Percentiles rank a stretch among this genome's conserved stretches.
phyloP scores from a whole-genome alignment of 306 rosid genomes.

The Fragaria ananassa region DNA sequence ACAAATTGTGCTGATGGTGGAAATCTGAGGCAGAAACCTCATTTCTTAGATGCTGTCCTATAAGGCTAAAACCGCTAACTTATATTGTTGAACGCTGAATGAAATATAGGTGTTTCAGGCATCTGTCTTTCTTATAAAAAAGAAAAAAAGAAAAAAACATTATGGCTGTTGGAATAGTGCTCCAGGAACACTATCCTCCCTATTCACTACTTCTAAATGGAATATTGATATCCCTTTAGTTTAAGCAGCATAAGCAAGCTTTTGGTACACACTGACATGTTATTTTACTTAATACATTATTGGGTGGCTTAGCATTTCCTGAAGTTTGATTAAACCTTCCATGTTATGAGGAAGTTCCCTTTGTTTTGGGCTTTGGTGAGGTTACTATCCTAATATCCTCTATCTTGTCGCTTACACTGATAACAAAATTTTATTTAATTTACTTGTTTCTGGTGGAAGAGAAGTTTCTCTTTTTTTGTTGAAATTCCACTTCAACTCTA shows the following conservation, averaged over 20 bases:
- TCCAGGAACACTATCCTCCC: neutral
- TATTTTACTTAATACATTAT: neutral
- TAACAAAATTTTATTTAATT: neutral
- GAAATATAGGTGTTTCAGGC: neutral
- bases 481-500: neutral
- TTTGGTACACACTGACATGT: neutral
- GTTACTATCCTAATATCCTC: neutral
- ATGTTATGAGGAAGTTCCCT: neutral
- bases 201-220: neutral
- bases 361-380: neutral
- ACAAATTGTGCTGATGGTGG: neutral
- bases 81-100: neutral
- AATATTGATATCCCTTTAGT: neutral
- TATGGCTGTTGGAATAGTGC: neutral
- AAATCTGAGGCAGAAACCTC: neutral
- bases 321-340: neutral
- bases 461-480: neutral
- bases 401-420: neutral
- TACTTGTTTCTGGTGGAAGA: neutral
- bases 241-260: neutral
- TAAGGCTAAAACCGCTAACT: neutral
- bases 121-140: neutral
- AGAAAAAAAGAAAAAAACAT: neutral
- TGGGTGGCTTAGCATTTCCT: neutral
- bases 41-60: neutral